phyloP scores from a whole-genome alignment of 768 basidiomycete species.

The Lactarius sanguifluus region DNA sequence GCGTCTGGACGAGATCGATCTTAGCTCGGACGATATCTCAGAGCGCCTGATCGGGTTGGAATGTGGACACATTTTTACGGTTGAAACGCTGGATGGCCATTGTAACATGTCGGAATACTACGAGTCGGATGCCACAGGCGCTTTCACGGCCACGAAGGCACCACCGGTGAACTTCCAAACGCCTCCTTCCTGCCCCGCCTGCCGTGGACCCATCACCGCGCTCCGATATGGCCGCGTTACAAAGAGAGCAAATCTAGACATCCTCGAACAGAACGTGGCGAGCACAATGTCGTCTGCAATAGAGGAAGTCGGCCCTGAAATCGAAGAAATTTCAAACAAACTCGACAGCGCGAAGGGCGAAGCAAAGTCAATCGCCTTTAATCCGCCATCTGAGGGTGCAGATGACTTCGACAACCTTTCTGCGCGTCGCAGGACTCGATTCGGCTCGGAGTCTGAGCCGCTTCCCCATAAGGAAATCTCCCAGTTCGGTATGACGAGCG shows the following conservation, averaged over 20 bases:
- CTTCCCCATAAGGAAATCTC: conserved; percentile 22
- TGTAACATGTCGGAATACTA: conserved; percentile 38
- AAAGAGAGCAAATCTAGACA: conserved; percentile 41
- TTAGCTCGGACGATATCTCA: conserved; percentile 33
- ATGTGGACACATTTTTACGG: conserved; percentile 43
- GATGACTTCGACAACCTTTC: conserved; percentile 10
- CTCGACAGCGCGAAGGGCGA: conserved; percentile 16
- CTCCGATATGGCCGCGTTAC: conserved; percentile 39
- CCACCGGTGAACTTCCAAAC: conserved; percentile 36
- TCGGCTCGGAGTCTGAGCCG: conserved; percentile 27
- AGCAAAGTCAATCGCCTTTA: conserved; percentile 28
- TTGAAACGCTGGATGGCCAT: conserved; percentile 42
- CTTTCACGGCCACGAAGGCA: conserved; percentile 30
- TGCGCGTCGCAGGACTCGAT: background rate
- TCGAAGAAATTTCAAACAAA: conserved; percentile 22
- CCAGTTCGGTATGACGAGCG: conserved; percentile 19
- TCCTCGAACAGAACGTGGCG: conserved; percentile 41
- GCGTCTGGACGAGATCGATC: conserved; percentile 34
- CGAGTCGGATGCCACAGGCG: conserved; percentile 31
- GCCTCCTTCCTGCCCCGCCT: conserved; percentile 39
- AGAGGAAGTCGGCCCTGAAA: conserved; percentile 19
- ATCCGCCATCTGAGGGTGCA: background rate
- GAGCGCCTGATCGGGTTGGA: conserved; percentile 34
- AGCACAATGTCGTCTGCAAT: conserved; percentile 35
- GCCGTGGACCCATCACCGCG: conserved; percentile 37